Evolutionary conservation across 2,329 filamentous ascomycete genomes (phyloP), one percentile per base, ranked within the genome.

Genomic region (Calonectria henricotiae): DNA sequence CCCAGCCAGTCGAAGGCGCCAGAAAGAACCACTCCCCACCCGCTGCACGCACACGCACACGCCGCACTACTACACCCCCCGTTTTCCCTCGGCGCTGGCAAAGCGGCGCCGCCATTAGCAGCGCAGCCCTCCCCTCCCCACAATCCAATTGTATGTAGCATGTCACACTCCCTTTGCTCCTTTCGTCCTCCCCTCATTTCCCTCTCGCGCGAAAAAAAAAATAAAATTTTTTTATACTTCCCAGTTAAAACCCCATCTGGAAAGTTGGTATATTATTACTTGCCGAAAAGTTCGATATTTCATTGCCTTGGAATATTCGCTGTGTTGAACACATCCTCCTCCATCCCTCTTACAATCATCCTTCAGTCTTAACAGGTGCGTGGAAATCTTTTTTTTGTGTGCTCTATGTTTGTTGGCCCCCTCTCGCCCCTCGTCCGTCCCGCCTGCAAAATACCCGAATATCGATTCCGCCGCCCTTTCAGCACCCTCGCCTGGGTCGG

Each of bases 121-220:
- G 62, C 62, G 61, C 67, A 61, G 51, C 64, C 51, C 41, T 55
- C 51, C 62, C 62, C 67, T 69, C 67, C 58, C 67, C 67, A 65
- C 67, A 65, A 62, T 67, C 46, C 35, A 11, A 13, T 37, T 8
- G 30, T 13, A 55, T 20, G 46, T 54, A 51, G 67, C 46, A 65
- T 69, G 62, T 46, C 54, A 65, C 67, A 55, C 47, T 69, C 67
- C 67, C 62, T 65, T 60, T 47, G 62, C 62, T 65, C 62, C 60
- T 63, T 69, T 49, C 58, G 43, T 32, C 51, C 66, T 76, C 74
- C 75, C 76, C 76, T 77, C 76, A 74, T 75, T 77, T 76, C 69
- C 55, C 62, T 67, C 61, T 66, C 62, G 64, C 54, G 68, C 65
- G 74, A 73, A 77, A 37, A 77, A 75, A 0, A 63, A 20, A 20